Evolutionary conservation across 176 grass and related monocot species (phyloP), one percentile per base, ranked within the genome.

Genomic region (Ensete ventricosum): DNA sequence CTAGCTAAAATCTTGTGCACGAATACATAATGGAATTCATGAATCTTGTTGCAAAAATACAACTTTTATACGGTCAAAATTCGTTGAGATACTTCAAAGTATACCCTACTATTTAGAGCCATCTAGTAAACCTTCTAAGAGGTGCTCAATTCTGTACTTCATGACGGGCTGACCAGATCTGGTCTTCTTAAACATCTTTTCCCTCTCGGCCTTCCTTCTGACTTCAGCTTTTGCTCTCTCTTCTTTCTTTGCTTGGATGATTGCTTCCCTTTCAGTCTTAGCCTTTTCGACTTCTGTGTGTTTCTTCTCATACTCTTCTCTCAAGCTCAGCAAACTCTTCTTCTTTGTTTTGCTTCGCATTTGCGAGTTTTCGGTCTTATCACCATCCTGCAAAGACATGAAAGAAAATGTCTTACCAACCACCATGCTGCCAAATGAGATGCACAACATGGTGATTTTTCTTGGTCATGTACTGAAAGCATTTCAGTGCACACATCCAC

Each of bases 111-210:
- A 82, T 25, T 80, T 85, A 74, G 79, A 74, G 83, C 55, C 81
- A 81, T 79, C 83, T 49, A 89, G 17, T 63, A 92, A 85, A 71
- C 86, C 87, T 76, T 94, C 88, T 25, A 99, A 64, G 22, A 94
- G 84, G 74, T 94, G 95, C 73, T 94, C 60, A 6, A 99, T 99
- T 67, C 91, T 89, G 81, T 91, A 91, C 66, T 87, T 89, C 90
- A 99, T 91, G 26, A 89, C 81, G 59, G 90, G 95, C 19, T 94
- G 95, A 21, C 95, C 95, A 0, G 80, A 99, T 43, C 88, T 87
- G 1, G 95, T 99, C 79, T 88, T 99, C 83, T 86, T 99, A 55
- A 99, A 91, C 91, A 94, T 94, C 65, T 89, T 99, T 52, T 84
- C 84, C 80, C 23, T 94, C 79, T 86, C 67, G 6, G 85, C 76